Evolutionary conservation across 2,329 filamentous ascomycete species (phyloP), one percentile per base, ranked within the genome.

Genomic region (Tolypocladium tropicale): DNA sequence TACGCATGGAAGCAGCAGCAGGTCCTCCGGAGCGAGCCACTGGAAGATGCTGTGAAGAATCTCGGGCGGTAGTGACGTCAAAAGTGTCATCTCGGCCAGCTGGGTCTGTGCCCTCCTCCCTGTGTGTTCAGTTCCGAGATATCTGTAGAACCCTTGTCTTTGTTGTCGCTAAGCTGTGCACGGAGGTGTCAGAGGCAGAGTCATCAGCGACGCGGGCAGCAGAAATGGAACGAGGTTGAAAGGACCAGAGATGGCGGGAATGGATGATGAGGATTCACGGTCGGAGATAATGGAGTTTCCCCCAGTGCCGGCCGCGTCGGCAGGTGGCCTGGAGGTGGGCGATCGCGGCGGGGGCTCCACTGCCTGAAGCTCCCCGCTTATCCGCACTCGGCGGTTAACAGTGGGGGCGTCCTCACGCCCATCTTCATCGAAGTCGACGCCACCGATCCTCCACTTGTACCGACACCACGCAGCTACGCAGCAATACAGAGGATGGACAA

Each of bases 41-140:
- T 67, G 69, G 59, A 89, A 73, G 60, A 89, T 81, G 63, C 78
- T 73, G 63, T 86, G 81, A 30, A 88, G 66, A 46, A 88, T 76
- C 72, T 89, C 86, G 7, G 79, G 74, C 10, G 84, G 83, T 25
- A 86, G 76, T 21, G 57, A 54, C 16, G 58, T 60, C 33, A 67
- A 60, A 16, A 62, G 62, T 12, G 46, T 39, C 59, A 60, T 59
- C 34, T 28, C 49, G 46, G 7, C 14, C 25, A 6, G 3, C 37
- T 30, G 28, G 14, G 28, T 10, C 4, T 16, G 25, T n/a, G 28
- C 46, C 33, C 46, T 32, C 7, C 28, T 21, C 18, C 46, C 28
- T 6, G 28, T 12, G 5, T 21, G 18, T n/a, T 12, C 10, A 14
- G 18, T 11, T 11, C 14, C 12, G 2, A 7, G 10, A 16, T 6